Conservation (phyloP, 495 filamentous ascomycete genomes). For the Podospora conica region DNA sequence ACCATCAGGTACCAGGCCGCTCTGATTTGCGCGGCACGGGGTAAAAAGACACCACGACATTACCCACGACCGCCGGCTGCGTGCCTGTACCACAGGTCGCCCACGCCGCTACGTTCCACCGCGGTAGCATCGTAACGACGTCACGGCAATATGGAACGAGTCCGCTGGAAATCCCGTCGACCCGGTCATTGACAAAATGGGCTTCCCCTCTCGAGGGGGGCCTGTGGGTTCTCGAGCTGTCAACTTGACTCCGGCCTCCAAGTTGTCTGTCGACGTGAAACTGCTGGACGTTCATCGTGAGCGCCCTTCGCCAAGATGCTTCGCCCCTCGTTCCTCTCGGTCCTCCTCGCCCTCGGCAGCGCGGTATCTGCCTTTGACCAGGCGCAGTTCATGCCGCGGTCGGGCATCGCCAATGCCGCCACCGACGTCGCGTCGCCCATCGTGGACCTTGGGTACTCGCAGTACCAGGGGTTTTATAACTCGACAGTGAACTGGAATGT, state of each 20-base stretch:
- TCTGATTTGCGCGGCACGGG: not conserved
- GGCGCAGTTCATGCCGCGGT: not conserved
- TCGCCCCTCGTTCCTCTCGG: not conserved
- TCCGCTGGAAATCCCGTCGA: not conserved
- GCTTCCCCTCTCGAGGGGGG: not conserved
- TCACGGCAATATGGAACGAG: not conserved
- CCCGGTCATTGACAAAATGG: not conserved
- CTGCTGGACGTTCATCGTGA: not conserved
- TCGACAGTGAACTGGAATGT: slow-evolving; percentile 26
- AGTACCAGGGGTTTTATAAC: slow-evolving; percentile 31
- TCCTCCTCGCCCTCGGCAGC: not conserved
- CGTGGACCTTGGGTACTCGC: slow-evolving; percentile 33
- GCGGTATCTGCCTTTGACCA: not conserved
- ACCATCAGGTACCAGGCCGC: not conserved
- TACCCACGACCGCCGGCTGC: not conserved
- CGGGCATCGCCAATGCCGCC: not conserved
- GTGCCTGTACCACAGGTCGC: not conserved
- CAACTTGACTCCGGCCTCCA: not conserved
- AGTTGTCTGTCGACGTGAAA: not conserved
- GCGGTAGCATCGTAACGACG: not conserved
- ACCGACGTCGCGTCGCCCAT: slow-evolving; percentile 14
- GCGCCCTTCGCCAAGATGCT: not conserved
- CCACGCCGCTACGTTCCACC: not conserved
- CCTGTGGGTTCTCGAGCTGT: not conserved
- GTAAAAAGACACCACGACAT: not conserved